Evolutionary conservation across 1,284 basidiomycete genomes (phyloP).

Genomic region (Laetiporus sulphureus): DNA sequence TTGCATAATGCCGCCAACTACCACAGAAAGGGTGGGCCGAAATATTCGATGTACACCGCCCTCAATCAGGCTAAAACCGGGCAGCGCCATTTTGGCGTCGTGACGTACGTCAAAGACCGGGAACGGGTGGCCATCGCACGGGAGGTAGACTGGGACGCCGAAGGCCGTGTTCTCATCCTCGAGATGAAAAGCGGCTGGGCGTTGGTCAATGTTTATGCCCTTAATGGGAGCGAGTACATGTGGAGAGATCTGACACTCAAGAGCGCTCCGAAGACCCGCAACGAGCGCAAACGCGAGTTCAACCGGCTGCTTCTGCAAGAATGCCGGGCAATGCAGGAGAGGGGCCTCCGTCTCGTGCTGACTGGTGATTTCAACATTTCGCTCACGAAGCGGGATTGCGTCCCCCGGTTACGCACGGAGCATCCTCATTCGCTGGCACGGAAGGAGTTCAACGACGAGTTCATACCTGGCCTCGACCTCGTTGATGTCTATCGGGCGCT

Average conservation of each 20-base stretch:
- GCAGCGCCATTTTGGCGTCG: slow-evolving; percentile 21
- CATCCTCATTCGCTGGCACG: slow-evolving; percentile 20
- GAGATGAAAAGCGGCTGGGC: slow-evolving; percentile 23
- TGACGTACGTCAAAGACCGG: slow-evolving; percentile 16
- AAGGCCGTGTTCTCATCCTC: slow-evolving; percentile 20
- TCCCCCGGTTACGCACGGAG: slow-evolving; percentile 19
- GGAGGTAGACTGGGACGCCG: slow-evolving; percentile 22
- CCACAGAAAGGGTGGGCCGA: slow-evolving; percentile 12
- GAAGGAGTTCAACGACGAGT: slow-evolving; percentile 19
- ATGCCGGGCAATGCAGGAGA: slow-evolving; percentile 16
- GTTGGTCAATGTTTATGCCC: slow-evolving; percentile 22
- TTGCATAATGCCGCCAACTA: slow-evolving; percentile 15
- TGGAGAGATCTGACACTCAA: slow-evolving; percentile 20
- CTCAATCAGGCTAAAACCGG: slow-evolving; percentile 18
- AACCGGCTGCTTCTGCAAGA: slow-evolving; percentile 20
- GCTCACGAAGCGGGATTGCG: slow-evolving; percentile 17
- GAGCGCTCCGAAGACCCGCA: slow-evolving; percentile 18
- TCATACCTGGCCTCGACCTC: slow-evolving; percentile 16
- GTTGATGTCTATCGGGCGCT: slow-evolving; percentile 18
- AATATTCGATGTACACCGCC: slow-evolving; percentile 18
- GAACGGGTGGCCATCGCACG: slow-evolving; percentile 11
- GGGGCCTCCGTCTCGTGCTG: slow-evolving; percentile 19
- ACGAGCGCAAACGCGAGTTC: slow-evolving; percentile 25
- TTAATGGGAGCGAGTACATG: slow-evolving; percentile 24
- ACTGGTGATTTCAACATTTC: slow-evolving; percentile 25